phyloP scores from a whole-genome alignment of 306 rosid genomes.

The Datisca glomerata region DNA sequence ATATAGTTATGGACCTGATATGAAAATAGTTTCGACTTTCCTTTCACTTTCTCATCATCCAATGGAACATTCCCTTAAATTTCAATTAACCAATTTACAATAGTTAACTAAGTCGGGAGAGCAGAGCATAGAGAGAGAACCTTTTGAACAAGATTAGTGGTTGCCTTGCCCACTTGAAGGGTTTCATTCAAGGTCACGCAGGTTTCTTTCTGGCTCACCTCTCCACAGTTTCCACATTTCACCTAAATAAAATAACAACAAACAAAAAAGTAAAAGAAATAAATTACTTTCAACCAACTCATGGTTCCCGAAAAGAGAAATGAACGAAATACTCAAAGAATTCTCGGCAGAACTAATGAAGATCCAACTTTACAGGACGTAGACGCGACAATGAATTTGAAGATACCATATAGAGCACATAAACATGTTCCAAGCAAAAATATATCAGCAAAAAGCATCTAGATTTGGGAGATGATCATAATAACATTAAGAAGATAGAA shows the following conservation, averaged over 20 bases:
- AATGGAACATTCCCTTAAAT: not conserved
- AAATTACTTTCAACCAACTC: not conserved
- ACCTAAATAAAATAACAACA: constrained; percentile 19
- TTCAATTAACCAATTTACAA: not conserved
- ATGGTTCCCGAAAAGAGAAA: not conserved
- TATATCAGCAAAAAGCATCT: no score
- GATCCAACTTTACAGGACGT: no score
- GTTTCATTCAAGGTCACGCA: constrained; percentile 54
- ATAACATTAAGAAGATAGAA: no score
- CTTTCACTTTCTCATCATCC: constrained; percentile 8
- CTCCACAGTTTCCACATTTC: constrained; percentile 84
- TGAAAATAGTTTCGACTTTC: no score
- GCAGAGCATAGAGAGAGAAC: constrained; percentile 16
- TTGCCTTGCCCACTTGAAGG: constrained; percentile 57
- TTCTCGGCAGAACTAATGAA: no score
- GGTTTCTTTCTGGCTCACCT: constrained; percentile 70
- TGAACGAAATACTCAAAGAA: no score
- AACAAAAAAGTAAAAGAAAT: not conserved
- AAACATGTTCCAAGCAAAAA: no score
- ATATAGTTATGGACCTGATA: not conserved
- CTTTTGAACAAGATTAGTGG: constrained; percentile 82
- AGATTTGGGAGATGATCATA: no score
- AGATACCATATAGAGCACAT: no score
- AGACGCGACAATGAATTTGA: no score
- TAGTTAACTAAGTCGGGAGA: not conserved